A percentile compares a stretch with the other conserved stretches of the same genome.
Evolutionary conservation across 345 rosid genomes (phyloP).

Genomic region (Sapria himalayana): DNA sequence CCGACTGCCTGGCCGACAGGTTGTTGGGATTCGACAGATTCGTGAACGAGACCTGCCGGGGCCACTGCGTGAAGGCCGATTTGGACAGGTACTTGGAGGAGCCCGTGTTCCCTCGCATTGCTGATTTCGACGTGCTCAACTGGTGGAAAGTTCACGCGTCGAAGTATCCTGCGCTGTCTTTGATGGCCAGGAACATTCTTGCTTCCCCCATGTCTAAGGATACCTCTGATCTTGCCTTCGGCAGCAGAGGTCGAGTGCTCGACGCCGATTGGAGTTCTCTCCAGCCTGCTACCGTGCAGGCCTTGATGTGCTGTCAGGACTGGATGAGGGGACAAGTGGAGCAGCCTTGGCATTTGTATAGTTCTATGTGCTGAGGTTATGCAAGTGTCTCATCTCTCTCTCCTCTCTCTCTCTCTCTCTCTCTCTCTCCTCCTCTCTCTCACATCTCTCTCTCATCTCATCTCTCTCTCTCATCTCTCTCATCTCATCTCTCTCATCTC

Average conservation of each 20-base stretch:
- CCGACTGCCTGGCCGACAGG: constrained; percentile 20
- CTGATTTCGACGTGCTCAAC: constrained; percentile 37
- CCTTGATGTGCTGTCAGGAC: constrained; percentile 64
- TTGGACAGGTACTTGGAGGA: constrained; percentile 69
- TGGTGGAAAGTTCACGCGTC: constrained; percentile 87
- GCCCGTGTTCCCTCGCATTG: constrained; percentile 55
- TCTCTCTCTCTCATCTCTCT: too few relatives aligned
- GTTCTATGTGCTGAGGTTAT: background rate
- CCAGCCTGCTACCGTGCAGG: constrained; percentile 37
- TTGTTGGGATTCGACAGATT: constrained; percentile 44
- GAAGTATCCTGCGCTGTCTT: constrained; percentile 50
- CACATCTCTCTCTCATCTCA: too few relatives aligned
- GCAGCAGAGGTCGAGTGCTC: constrained; percentile 21
- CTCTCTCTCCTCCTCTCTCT: too few relatives aligned
- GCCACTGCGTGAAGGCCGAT: constrained; percentile 35
- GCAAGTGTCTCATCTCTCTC: too few relatives aligned
- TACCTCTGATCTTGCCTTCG: constrained; percentile 18
- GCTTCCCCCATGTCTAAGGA: constrained; percentile 46
- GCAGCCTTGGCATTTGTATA: constrained; percentile 7
- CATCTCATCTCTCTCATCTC: too few relatives aligned
- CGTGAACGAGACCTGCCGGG: constrained; percentile 32
- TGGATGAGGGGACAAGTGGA: constrained; percentile 42
- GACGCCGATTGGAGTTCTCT: constrained; percentile 33
- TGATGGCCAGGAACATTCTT: constrained; percentile 55
- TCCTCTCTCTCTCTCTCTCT: too few relatives aligned